Conservation (phyloP, 169 alveolate genomes). For the Plasmodium gonderi region DNA sequence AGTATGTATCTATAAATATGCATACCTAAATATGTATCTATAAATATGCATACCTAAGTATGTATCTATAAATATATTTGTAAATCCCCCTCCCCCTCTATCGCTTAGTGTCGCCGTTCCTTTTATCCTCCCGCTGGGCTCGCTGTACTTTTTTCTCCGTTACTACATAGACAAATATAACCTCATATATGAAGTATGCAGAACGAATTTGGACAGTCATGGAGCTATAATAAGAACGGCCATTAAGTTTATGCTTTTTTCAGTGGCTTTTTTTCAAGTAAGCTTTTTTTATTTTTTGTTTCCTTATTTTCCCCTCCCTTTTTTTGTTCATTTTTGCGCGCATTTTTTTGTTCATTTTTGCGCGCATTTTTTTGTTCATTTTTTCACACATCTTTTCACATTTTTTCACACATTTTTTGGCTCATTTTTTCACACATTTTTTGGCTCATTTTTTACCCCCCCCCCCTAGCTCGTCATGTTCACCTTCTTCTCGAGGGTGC, state of each 20-base stretch:
- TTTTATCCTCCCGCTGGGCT: slow-evolving; percentile 80
- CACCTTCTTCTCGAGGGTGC: slow-evolving; percentile 60
- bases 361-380: background rate
- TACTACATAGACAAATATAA: slow-evolving; percentile 85
- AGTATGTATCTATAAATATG: no score
- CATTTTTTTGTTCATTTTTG: background rate
- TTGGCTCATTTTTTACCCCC: background rate
- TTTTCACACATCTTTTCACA: background rate
- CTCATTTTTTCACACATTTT: background rate
- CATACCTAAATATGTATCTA: no score
- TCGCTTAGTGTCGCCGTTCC: slow-evolving; percentile 75
- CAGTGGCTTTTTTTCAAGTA: slow-evolving; percentile 81
- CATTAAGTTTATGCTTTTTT: slow-evolving; percentile 83
- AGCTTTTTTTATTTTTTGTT: background rate
- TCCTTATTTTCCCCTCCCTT: background rate
- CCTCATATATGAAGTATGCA: slow-evolving; percentile 78
- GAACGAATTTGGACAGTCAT: slow-evolving; percentile 83
- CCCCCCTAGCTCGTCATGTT: slow-evolving; percentile 61
- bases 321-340: background rate
- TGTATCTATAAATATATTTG: background rate
- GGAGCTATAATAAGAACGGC: slow-evolving; percentile 83
- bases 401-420: background rate
- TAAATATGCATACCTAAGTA: no score
- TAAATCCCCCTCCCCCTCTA: background rate
- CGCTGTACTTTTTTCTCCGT: slow-evolving; percentile 81